Percentiles rank a stretch among this genome's conserved stretches.
Conservation (phyloP, 2,329 filamentous ascomycete species). For the Fusarium sp. region DNA sequence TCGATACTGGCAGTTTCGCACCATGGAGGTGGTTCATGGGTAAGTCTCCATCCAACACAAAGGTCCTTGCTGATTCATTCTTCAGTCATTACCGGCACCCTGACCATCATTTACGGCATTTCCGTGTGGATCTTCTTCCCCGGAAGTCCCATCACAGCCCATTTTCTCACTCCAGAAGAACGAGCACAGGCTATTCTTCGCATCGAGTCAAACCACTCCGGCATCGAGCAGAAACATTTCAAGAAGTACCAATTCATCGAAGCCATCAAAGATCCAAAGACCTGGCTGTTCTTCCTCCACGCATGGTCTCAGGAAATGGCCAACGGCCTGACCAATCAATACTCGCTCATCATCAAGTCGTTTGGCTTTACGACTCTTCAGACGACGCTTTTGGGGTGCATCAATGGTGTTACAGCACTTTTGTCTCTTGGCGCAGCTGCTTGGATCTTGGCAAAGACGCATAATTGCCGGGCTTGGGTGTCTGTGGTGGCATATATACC, state of each 20-base stretch:
- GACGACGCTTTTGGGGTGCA: conserved; percentile 44
- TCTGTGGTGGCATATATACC: neutral
- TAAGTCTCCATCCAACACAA: neutral
- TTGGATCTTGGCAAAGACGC: neutral
- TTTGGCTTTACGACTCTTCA: conserved; percentile 55
- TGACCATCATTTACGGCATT: neutral
- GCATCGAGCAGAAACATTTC: conserved; percentile 7
- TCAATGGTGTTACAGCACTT: neutral
- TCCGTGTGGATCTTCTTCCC: neutral
- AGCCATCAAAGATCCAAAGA: conserved; percentile 14
- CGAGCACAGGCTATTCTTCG: neutral
- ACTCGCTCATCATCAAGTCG: conserved; percentile 52
- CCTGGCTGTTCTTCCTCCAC: conserved; percentile 9
- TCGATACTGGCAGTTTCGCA: neutral
- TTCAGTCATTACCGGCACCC: neutral
- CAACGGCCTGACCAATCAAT: conserved; percentile 4
- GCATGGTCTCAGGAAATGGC: conserved; percentile 5
- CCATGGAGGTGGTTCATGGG: conserved; percentile 1
- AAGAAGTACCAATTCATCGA: conserved; percentile 18
- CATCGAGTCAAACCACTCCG: neutral
- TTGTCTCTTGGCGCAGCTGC: neutral
- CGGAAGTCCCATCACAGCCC: neutral
- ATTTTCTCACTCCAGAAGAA: conserved; percentile 2
- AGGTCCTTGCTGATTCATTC: neutral
- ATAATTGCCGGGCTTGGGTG: neutral